Evolutionary conservation across 768 basidiomycete species (phyloP), one percentile per base, ranked within the genome.

Genomic region (Pleurotus eryngii): DNA sequence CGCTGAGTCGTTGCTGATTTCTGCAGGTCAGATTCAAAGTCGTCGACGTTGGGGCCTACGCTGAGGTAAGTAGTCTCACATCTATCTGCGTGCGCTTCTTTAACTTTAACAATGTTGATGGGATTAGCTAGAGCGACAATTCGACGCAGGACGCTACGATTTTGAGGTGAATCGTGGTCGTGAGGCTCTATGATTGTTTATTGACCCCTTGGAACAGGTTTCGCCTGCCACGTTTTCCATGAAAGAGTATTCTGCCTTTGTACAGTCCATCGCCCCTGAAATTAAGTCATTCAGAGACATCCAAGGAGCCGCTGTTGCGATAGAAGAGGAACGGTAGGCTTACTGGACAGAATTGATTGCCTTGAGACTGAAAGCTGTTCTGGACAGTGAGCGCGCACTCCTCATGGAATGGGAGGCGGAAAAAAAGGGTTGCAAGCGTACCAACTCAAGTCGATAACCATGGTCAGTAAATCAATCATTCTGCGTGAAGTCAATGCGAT

Each of bases 221-320:
- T 78, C 86, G 60, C 68, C 74, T 3, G 72, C 73, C 0, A 70
- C 67, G 1, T 83, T 89, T 60, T 85, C 82, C 7, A 80, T 87
- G 72, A 65, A 67, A 7, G 72, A 78, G 4, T 81, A 87, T 59
- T 71, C 67, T 2, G 38, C 57, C 0, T 83, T 84, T 59, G 63
- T 75, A 2, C 60, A 69, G 3, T 69, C 70, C 0, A 75, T 84
- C 17, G 66, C 69, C 3, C 68, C 68, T 0, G 81, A 86, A 56
- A 66, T 80, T 1, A 54, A 59, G 1, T 63, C 60, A 27, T 83
- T 84, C 64, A 74, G 74, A 37, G 59, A 61, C n/a, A 67, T 63
- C 35, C 82, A 82, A 55, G 65, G 65, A 0, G 56, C 61, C 20
- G 79, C 66, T 0, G 75, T 74, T 4, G 59, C 62, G 3, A 40